These are phyloP conservation scores for Hamigera avellanea DNA, from an alignment of 495 filamentous ascomycete genomes.

Conservation along the genomic window DNA sequence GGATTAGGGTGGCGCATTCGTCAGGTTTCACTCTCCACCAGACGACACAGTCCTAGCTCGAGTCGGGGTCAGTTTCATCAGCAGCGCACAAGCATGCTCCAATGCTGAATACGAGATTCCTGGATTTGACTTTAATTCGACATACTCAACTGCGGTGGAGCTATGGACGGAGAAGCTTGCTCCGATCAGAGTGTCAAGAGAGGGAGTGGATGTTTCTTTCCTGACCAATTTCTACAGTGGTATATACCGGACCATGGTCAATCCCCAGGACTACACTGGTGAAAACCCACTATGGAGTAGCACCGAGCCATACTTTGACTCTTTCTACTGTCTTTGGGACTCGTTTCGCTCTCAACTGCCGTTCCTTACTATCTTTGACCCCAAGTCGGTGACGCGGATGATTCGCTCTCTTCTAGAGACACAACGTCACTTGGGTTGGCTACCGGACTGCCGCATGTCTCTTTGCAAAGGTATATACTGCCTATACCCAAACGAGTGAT, in stretches of 20 bases:
- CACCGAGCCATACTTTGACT: constrained; percentile 50
- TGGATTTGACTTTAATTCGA: constrained; percentile 30
- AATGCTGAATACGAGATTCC: constrained; percentile 53
- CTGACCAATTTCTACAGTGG: constrained; percentile 46
- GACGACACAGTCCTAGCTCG: constrained; percentile 42
- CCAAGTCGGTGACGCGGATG: constrained; percentile 46
- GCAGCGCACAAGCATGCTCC: constrained; percentile 47
- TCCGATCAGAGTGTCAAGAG: constrained; percentile 32
- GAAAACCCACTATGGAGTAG: constrained; percentile 64
- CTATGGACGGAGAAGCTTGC: constrained; percentile 44
- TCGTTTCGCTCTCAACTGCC: constrained; percentile 54
- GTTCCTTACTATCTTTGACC: constrained; percentile 57
- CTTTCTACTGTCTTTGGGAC: constrained; percentile 47
- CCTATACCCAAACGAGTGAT: too few species aligned
- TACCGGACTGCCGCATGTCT: constrained; percentile 55
- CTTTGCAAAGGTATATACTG: constrained; percentile 52
- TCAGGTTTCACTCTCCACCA: constrained; percentile 37
- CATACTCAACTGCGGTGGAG: constrained; percentile 28
- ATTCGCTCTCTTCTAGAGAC: constrained; percentile 64
- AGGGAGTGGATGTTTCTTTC: constrained; percentile 44
- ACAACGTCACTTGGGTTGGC: constrained; percentile 55
- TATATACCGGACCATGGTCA: constrained; percentile 46
- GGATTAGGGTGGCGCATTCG: constrained; percentile 61
- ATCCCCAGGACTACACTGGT: constrained; percentile 63
- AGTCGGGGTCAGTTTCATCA: constrained; percentile 64